Percentiles rank a stretch among this genome's conserved stretches.
Evolutionary conservation across 768 basidiomycete genomes (phyloP).

Genomic region (Boletellus emodensis): DNA sequence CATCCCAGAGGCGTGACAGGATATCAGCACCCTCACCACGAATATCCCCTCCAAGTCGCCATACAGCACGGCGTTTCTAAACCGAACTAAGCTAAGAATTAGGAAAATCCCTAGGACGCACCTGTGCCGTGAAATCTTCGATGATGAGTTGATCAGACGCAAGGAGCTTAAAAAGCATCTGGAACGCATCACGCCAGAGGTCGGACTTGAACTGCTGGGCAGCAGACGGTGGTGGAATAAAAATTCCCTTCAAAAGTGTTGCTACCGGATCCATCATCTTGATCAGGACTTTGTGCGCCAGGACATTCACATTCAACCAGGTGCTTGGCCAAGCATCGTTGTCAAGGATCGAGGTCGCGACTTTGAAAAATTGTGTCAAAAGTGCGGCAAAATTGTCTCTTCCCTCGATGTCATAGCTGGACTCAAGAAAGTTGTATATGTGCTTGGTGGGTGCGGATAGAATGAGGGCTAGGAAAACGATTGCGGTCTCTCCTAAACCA

Average conservation of each 20-base stretch:
- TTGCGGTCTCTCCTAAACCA: constrained; percentile 78
- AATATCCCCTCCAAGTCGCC: constrained; percentile 94
- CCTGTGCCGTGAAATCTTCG: constrained; percentile 94
- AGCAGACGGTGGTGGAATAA: constrained; percentile 66
- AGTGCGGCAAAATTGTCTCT: constrained; percentile 68
- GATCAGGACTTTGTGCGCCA: constrained; percentile 83
- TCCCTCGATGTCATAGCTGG: constrained; percentile 85
- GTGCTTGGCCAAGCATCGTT: constrained; percentile 85
- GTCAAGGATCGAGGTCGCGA: constrained; percentile 74
- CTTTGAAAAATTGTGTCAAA: constrained; percentile 76
- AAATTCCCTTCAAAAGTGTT: constrained; percentile 71
- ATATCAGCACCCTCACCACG: constrained; percentile 87
- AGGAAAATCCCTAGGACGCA: constrained; percentile 27
- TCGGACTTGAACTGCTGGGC: constrained; percentile 65
- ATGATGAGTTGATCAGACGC: constrained; percentile 90
- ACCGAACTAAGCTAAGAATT: constrained; percentile 4
- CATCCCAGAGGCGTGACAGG: constrained; percentile 77
- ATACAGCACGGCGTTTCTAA: constrained; percentile 91
- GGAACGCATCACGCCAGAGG: constrained; percentile 80
- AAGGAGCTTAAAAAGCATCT: constrained; percentile 78
- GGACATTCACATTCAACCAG: constrained; percentile 89
- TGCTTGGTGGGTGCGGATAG: constrained; percentile 76
- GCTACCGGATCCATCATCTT: constrained; percentile 85
- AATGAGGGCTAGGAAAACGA: constrained; percentile 78
- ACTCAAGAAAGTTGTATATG: constrained; percentile 74